A percentile compares a stretch with the other conserved stretches of the same genome.
phyloP scores from a whole-genome alignment of 306 rosid species.

The Vigna nakashimae region DNA sequence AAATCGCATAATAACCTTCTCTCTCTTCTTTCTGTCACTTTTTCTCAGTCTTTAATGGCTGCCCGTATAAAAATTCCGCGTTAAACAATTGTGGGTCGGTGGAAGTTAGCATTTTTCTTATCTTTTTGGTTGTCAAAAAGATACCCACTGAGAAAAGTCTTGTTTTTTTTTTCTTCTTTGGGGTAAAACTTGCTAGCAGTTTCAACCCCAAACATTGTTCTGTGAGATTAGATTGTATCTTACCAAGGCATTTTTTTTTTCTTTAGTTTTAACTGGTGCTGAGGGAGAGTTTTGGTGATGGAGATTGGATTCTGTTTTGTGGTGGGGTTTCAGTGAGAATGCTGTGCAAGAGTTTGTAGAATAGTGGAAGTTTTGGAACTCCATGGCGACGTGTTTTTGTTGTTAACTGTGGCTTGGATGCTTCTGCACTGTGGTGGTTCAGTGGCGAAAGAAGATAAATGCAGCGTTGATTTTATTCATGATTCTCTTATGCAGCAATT shows the following conservation, averaged over 20 bases:
- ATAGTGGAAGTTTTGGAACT: constrained; percentile 32
- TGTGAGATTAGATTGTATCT: constrained; percentile 27
- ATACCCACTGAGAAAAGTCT: constrained; percentile 52
- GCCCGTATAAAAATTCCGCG: constrained; percentile 54
- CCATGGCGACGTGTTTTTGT: constrained; percentile 37
- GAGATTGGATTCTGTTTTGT: not conserved
- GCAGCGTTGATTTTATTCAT: constrained; percentile 38
- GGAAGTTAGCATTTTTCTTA: constrained; percentile 59
- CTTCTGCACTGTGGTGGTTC: constrained; percentile 8
- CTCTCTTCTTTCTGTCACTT: constrained; percentile 45
- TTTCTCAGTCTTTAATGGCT: constrained; percentile 78
- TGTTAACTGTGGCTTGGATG: constrained; percentile 15
- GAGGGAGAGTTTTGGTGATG: constrained; percentile 9
- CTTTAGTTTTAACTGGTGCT: constrained; percentile 15
- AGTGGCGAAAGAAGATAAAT: constrained; percentile 48
- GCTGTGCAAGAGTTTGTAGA: constrained; percentile 27
- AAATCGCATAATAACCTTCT: not conserved
- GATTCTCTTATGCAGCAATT: constrained; percentile 45
- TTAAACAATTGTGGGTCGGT: constrained; percentile 70
- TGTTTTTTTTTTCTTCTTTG: constrained; percentile 25
- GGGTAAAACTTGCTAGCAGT: constrained; percentile 21
- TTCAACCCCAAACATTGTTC: constrained; percentile 24
- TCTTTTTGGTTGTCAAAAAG: constrained; percentile 71
- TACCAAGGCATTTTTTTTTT: not conserved
- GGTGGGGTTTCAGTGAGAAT: constrained; percentile 31